Evolutionary conservation across 2,329 filamentous ascomycete species (phyloP).

Genomic region (Ceratocystis diversiconidia): DNA sequence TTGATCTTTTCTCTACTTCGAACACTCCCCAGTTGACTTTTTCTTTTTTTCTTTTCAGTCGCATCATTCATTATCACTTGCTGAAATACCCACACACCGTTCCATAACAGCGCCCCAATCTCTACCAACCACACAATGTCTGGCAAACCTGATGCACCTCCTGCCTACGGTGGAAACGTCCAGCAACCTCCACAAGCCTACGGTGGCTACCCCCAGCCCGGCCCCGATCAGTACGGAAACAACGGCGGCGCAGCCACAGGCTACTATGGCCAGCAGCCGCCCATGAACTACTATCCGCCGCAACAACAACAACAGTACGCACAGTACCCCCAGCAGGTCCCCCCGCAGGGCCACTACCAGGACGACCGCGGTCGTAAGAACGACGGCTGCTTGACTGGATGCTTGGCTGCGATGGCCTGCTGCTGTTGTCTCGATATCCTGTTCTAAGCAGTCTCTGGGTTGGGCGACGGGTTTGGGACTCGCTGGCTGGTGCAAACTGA

Average conservation of each 20-base stretch:
- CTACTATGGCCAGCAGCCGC: slow-evolving; percentile 10
- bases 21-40: neutral
- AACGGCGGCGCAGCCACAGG: slow-evolving; percentile 9
- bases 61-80: neutral
- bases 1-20: neutral
- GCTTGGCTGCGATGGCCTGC: slow-evolving; percentile 39
- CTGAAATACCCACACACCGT: neutral
- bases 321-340: slow-evolving; percentile 23
- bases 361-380: slow-evolving; percentile 22
- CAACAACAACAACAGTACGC: slow-evolving; percentile 18
- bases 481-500: neutral
- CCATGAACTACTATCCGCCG: slow-evolving; percentile 28
- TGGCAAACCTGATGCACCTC: slow-evolving; percentile 27
- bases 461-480: neutral
- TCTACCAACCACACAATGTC: slow-evolving; percentile 7
- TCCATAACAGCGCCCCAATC: neutral
- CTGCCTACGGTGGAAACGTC: slow-evolving; percentile 32
- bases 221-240: slow-evolving; percentile 12
- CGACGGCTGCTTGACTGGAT: slow-evolving; percentile 30
- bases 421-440: slow-evolving; percentile 45
- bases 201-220: slow-evolving; percentile 28
- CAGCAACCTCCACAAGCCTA: slow-evolving; percentile 33
- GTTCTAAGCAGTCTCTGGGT: slow-evolving; percentile 29
- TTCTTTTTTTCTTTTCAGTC: neutral
- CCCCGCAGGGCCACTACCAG: slow-evolving; percentile 27